These are phyloP conservation scores for Xylariales sp. DNA, from an alignment of 2,329 filamentous ascomycete species.

Conservation along the genomic window DNA sequence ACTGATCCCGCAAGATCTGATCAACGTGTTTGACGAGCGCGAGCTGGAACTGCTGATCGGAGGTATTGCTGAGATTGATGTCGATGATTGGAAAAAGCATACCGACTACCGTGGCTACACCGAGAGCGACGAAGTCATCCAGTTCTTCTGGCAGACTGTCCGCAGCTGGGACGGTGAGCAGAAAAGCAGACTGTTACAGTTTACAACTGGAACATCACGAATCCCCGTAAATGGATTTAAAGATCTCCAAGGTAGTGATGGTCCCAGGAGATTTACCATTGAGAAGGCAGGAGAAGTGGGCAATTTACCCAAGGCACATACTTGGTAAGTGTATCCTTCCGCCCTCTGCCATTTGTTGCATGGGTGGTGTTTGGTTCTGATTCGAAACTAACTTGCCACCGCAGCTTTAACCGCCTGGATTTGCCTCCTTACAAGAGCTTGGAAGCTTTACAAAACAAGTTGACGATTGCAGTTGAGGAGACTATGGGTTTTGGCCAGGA, in stretches of 20 bases:
- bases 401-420: slow-evolving; percentile 94
- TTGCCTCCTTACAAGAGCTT: slow-evolving; percentile 88
- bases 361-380: background rate
- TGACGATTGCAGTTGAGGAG: slow-evolving; percentile 96
- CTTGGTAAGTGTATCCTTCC: slow-evolving; percentile 66
- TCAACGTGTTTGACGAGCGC: slow-evolving; percentile 98
- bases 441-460: slow-evolving; percentile 80
- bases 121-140: slow-evolving; percentile 93
- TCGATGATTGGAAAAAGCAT: slow-evolving; percentile 99
- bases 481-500: slow-evolving; percentile 99
- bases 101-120: slow-evolving; percentile 99
- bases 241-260: slow-evolving; percentile 94
- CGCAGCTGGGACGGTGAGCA: slow-evolving; percentile 97
- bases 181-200: slow-evolving; percentile 92
- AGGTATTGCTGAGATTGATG: slow-evolving; percentile 99
- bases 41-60: slow-evolving; percentile 95
- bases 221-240: slow-evolving; percentile 99
- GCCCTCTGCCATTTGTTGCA: no score
- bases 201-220: slow-evolving; percentile 93
- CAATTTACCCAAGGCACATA: slow-evolving; percentile 94
- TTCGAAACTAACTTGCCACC: slow-evolving; percentile 12
- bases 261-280: slow-evolving; percentile 92
- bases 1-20: slow-evolving; percentile 90
- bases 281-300: slow-evolving; percentile 91
- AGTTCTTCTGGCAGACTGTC: slow-evolving; percentile 98